These are phyloP conservation scores for Epithele typhae DNA, from an alignment of 768 basidiomycete species.

Conservation along the genomic window DNA sequence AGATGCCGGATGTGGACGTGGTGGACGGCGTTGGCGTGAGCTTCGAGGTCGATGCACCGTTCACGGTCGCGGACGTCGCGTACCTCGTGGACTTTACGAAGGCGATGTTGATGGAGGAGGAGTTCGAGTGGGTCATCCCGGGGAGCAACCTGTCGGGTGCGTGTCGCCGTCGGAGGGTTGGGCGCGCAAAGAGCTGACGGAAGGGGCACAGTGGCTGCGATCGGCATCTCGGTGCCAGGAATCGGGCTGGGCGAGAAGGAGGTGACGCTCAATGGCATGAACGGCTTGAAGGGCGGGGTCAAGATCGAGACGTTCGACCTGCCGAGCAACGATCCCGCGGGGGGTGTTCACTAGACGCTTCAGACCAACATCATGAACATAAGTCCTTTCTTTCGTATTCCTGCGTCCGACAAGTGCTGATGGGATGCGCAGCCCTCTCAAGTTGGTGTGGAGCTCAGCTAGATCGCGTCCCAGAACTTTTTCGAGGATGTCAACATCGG, in stretches of 20 bases:
- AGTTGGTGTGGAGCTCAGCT: slow-evolving; percentile 62
- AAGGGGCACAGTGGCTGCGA: background rate
- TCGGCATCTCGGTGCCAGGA: slow-evolving; percentile 45
- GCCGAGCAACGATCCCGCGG: slow-evolving; percentile 64
- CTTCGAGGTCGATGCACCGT: slow-evolving; percentile 49
- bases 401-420: too few species aligned
- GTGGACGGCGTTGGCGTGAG: slow-evolving; percentile 60
- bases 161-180: slow-evolving; percentile 11
- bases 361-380: slow-evolving; percentile 58
- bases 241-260: slow-evolving; percentile 52
- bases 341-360: slow-evolving; percentile 68
- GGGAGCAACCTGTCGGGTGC: slow-evolving; percentile 58
- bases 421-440: slow-evolving; percentile 61
- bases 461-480: slow-evolving; percentile 58
- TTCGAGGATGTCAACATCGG: slow-evolving; percentile 53
- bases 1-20: slow-evolving; percentile 55
- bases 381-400: too few species aligned
- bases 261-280: slow-evolving; percentile 66
- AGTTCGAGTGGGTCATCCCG: slow-evolving; percentile 69
- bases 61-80: slow-evolving; percentile 52
- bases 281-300: slow-evolving; percentile 60
- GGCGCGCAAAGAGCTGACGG: background rate
- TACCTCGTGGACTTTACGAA: slow-evolving; percentile 64
- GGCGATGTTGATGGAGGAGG: slow-evolving; percentile 58
- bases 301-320: slow-evolving; percentile 64